These are phyloP conservation scores for Aspergillus versicolor DNA, from an alignment of 2,329 filamentous ascomycete species.

Conservation along the genomic window DNA sequence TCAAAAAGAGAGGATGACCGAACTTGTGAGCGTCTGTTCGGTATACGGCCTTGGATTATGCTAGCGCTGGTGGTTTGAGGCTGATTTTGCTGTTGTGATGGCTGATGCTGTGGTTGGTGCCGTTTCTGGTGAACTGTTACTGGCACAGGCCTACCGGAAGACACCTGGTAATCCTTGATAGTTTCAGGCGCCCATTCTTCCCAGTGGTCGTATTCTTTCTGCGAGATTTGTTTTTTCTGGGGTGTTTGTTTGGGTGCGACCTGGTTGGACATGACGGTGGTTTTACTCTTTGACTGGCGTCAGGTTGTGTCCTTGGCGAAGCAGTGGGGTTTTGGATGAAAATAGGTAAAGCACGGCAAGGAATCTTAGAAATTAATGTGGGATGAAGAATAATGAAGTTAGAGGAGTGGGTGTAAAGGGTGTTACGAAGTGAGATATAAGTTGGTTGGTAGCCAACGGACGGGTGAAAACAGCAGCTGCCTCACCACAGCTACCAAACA, in stretches of 20 bases:
- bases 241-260: slow-evolving; percentile 9
- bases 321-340: not conserved
- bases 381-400: not conserved
- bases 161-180: slow-evolving; percentile 6
- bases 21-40: not conserved
- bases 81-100: not conserved
- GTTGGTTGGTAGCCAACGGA: not conserved
- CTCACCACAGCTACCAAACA: not conserved
- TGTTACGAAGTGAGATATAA: not conserved
- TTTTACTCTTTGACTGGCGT: not conserved
- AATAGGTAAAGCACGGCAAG: not conserved
- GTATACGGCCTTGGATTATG: not conserved
- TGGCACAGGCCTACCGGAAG: not conserved
- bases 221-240: slow-evolving; percentile 12
- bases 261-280: slow-evolving; percentile 2
- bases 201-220: slow-evolving; percentile 10
- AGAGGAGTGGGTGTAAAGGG: not conserved
- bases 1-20: slow-evolving; percentile 17
- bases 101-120: not conserved
- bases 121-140: not conserved
- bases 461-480: not conserved
- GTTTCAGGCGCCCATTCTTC: slow-evolving; percentile 19
- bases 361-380: not conserved
- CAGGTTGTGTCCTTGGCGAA: not conserved
- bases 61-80: not conserved